Percentiles rank a stretch among this genome's conserved stretches.
Conservation (phyloP, 1,284 basidiomycete species). For the Ganoderma leucocontextum region DNA sequence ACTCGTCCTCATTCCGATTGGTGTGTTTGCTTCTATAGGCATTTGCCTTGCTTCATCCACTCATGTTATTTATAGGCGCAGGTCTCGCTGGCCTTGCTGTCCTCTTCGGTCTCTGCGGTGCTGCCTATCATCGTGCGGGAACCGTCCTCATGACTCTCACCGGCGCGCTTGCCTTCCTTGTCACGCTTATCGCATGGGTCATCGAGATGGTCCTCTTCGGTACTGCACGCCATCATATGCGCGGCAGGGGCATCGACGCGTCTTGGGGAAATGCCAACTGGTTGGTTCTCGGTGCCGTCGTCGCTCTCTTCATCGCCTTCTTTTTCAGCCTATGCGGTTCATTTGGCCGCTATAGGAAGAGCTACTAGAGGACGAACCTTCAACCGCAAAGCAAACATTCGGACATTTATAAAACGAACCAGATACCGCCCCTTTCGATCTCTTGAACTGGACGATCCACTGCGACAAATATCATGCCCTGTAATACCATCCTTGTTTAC, state of each 20-base stretch:
- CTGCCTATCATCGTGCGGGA: constrained; percentile 67
- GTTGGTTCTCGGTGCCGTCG: constrained; percentile 78
- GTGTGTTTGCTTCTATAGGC: constrained; percentile 41
- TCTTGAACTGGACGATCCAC: neutral
- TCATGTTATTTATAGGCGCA: constrained; percentile 53
- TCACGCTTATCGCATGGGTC: constrained; percentile 73
- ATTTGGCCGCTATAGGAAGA: constrained; percentile 69
- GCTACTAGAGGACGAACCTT: constrained; percentile 5
- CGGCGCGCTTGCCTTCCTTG: constrained; percentile 67
- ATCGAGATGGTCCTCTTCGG: constrained; percentile 85
- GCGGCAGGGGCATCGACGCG: constrained; percentile 58
- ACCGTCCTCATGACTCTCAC: constrained; percentile 80
- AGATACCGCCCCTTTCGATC: neutral
- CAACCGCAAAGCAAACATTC: neutral
- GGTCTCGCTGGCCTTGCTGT: constrained; percentile 76
- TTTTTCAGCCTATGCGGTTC: constrained; percentile 72
- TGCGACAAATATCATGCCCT: neutral
- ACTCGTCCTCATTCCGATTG: constrained; percentile 83
- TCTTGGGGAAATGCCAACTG: constrained; percentile 80
- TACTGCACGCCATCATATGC: constrained; percentile 67
- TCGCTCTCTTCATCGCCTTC: constrained; percentile 70
- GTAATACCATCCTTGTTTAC: neutral
- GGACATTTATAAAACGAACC: neutral
- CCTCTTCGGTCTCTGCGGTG: constrained; percentile 75
- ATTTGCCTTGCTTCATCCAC: neutral